Evolutionary conservation across 306 rosid genomes (phyloP), one percentile per base, ranked within the genome.

Genomic region (Astragalus glycyphyllos): DNA sequence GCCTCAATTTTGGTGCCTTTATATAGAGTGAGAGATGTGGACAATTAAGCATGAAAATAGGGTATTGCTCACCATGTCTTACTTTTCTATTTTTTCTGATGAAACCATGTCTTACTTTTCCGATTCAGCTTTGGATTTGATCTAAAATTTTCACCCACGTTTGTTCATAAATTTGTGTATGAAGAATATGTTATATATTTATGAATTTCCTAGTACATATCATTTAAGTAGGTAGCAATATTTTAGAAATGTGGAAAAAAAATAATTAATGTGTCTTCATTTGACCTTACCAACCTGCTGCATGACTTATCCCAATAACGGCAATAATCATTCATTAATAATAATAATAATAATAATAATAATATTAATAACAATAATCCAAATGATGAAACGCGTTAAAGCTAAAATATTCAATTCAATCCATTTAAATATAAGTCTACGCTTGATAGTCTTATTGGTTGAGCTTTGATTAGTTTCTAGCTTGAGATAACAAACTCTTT

Each of bases 41-140:
- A 50, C n/a, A 56, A 56, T 4, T 41, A 38, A 8, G 59, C 14
- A 38, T 29, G 48, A 4, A 57, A 63, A 58, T 26, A 37, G 65
- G 66, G 71, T 71, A 49, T 9, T 58, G 78, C 72, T 51, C 50
- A 29, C 71, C 80, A 51, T 64, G 65, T 80, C 73, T 62, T 64
- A 80, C 69, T 80, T 75, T 80, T 69, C 58, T 2, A 26, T 26
- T 26, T 26, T 1, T 1, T 26, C 3, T 26, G 31, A 26, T 26
- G 31, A 26, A 26, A 26, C 69, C 77, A 49, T 63, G 59, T 75
- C 73, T 69, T 64, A 80, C 71, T 80, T 75, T 80, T 69, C 58
- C 17, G 5, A 63, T 11, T 34, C 26, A 23, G 6, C 55, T 61
- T 60, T 68, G 41, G 48, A 53, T 79, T 61, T 68, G 42, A 5